A percentile compares a stretch with the other conserved stretches of the same genome.
Conservation (phyloP, 768 basidiomycete species). For the Podaxis sp. region DNA sequence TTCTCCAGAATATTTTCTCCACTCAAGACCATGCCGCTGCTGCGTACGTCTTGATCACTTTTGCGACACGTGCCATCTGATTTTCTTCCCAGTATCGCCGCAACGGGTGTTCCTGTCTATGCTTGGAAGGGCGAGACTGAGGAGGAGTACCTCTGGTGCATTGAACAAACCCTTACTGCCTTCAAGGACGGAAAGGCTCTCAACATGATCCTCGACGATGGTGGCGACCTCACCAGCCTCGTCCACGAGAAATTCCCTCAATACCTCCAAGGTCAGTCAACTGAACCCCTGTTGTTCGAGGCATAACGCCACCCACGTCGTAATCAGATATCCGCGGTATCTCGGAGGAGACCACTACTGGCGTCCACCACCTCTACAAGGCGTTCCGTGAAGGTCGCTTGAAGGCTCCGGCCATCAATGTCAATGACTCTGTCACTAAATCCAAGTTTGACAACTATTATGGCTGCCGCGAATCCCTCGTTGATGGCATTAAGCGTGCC, state of each 20-base stretch:
- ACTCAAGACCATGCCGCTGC: slow-evolving; percentile 99
- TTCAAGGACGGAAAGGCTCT: slow-evolving; percentile 80
- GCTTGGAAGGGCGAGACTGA: slow-evolving; percentile 99
- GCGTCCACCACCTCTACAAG: slow-evolving; percentile 99
- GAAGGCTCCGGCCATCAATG: slow-evolving; percentile 98
- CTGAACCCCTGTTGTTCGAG: neutral
- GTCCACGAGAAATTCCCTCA: slow-evolving; percentile 98
- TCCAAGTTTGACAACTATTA: slow-evolving; percentile 99
- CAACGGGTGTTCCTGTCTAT: slow-evolving; percentile 96
- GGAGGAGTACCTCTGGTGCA: slow-evolving; percentile 98
- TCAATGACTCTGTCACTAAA: slow-evolving; percentile 99
- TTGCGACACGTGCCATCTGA: slow-evolving; percentile 2
- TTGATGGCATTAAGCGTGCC: slow-evolving; percentile 99
- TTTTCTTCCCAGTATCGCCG: slow-evolving; percentile 67
- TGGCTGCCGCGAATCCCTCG: slow-evolving; percentile 98
- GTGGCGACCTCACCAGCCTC: slow-evolving; percentile 91
- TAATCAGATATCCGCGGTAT: slow-evolving; percentile 78
- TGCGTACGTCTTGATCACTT: slow-evolving; percentile 49
- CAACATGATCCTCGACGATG: slow-evolving; percentile 99
- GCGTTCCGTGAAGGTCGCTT: slow-evolving; percentile 93
- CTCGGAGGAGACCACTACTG: slow-evolving; percentile 99
- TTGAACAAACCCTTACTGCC: slow-evolving; percentile 89
- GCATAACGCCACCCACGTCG: slow-evolving; percentile 4
- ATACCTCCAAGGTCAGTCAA: slow-evolving; percentile 60
- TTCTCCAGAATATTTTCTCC: slow-evolving; percentile 90